Evolutionary conservation across 1,139 yeast species (phyloP), one percentile per base, ranked within the genome.

Genomic region (Blastobotrys buckinghamii): DNA sequence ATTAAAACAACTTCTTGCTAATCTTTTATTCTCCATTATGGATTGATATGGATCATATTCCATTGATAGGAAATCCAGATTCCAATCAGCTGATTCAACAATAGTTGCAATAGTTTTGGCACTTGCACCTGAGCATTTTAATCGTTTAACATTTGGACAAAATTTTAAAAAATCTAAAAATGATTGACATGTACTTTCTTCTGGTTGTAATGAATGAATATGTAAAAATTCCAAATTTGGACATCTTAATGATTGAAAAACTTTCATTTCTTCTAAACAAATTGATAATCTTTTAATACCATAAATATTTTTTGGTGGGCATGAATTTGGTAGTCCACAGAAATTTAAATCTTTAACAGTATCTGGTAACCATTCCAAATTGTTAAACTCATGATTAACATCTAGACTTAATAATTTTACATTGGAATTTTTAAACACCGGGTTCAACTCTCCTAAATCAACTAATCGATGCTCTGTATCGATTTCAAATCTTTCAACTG

Each of bases 391-490:
- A 35, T 47, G 45, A 33, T 47, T 47, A 15, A 47, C 49, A 20
- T 47, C 49, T 35, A 47, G 22, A 17, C 49, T 42, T 15, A 47
- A 19, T 45, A 47, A 38, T 19, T 42, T 47, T 17, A 47, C 43
- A 15, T 38, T 29, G 27, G 42, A 29, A 12, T 42, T 30, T 8
- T 38, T 16, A 29, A 47, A 47, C 33, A 42, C 38, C 8, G 41
- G 39, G 8, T 37, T 30, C 9, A 47, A 34, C 10, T 47, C 49
- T 12, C 49, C 49, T 16, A 47, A 30, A 26, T 47, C 49, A 26
- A 47, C 49, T 13, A 47, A 32, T 29, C 49, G 49, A 26, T 47
- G 46, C 24, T 47, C 49, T 1, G 49, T 47, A 30, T 47, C 49
- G 12, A 47, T 47, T 38, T 47, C 49, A 26, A 47, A 47, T 39